Evolutionary conservation across 1,139 yeast genomes (phyloP).

Genomic region (Yamadazyma aaseri): DNA sequence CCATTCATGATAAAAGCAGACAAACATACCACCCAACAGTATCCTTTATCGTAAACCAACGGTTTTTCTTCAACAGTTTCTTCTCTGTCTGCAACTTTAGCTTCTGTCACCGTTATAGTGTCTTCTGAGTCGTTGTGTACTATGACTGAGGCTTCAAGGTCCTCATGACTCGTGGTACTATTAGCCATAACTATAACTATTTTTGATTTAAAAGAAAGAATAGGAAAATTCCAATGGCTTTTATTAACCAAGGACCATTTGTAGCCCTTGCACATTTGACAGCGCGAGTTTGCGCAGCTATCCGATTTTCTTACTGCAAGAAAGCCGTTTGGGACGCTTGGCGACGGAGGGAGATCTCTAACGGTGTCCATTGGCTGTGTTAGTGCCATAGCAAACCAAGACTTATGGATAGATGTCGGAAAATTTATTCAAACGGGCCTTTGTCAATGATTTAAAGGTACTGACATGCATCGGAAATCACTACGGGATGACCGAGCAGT

Average conservation of each 20-base stretch:
- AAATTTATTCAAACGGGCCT: too few species aligned
- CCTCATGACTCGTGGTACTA: too few species aligned
- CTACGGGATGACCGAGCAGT: too few species aligned
- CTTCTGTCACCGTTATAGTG: not conserved
- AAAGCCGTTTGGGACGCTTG: too few species aligned
- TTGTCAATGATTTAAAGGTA: too few species aligned
- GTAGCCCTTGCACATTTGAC: not conserved
- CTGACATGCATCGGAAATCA: too few species aligned
- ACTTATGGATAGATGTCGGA: not conserved
- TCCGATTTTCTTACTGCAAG: not conserved
- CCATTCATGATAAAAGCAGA: constrained; percentile 33
- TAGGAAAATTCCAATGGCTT: too few species aligned
- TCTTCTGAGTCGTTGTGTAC: not conserved
- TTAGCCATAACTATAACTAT: too few species aligned
- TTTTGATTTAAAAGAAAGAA: too few species aligned
- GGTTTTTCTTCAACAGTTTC: constrained; percentile 1
- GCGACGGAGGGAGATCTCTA: too few species aligned
- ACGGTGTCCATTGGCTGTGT: too few species aligned
- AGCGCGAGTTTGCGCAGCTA: constrained; percentile 1
- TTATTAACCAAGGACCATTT: too few species aligned
- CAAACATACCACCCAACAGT: constrained; percentile 40
- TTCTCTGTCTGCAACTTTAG: not conserved
- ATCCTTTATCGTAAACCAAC: constrained; percentile 32
- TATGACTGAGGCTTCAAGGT: not conserved
- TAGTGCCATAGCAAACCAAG: not conserved